Base-by-base conservation (phyloP, 179 eudicot genomes). In the Patellifolia procumbens region DNA sequence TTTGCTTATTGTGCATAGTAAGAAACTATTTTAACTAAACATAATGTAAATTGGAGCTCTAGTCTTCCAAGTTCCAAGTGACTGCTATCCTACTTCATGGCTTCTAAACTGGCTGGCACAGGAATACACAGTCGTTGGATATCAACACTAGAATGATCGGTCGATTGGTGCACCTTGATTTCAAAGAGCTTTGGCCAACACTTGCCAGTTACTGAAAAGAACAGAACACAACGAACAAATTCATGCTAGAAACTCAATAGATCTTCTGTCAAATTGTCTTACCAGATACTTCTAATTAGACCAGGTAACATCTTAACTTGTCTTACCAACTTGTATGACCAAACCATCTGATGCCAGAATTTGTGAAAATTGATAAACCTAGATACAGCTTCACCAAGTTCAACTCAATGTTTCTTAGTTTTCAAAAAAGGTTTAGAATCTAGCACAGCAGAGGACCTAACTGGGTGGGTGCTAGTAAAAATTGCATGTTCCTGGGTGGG, bases 151-250 rank as follows among this genome's bases (percentile, higher is more conserved):
- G 66, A 72, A 13, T 78, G 80, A 74, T 74, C 75, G 31, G 64
- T 74, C 46, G 77, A 22, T 5, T 88, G 87, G 35, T 72, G 90
- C 83, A 90, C 70, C 93, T 90, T 87, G 65, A 92, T 89, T 80
- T 90, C 97, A 61, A 78, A 92, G 55, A 92, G 82, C 85, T 89
- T 92, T 39, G 95, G 95, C 97, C 97, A 92, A 9, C 80, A 73
- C 79, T 92, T 92, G 49, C 97, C 92, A 0, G 97, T 92, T 81
- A 92, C 93, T 90, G 87, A 46, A 79, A 49, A 68, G 12, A 60
- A 22, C 65, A 45, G 16, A 75, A n/a, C 43, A 71, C 32, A 35
- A n/a, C 1, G 28, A 11, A 35, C 31, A 70, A 71, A 35, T 5
- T 42, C 11, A 9, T 10, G 15, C 58, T 4, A 24, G 12, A 24